Base-by-base conservation (phyloP, 1,284 basidiomycete species). In the Ustilago bromivora region DNA sequence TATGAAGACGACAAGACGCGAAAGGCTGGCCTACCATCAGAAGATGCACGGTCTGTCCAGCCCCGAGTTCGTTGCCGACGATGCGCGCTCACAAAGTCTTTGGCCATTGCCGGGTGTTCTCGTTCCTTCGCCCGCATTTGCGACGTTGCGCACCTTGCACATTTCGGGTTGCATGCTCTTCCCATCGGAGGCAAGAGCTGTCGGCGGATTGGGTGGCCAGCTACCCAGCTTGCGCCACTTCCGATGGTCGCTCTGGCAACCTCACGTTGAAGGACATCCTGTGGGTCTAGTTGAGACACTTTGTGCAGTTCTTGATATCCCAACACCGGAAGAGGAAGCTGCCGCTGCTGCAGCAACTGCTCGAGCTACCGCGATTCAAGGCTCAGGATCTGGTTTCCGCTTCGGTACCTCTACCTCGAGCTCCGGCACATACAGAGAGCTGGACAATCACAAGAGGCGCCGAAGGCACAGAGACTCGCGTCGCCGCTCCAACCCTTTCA, bases 151-250 rank as follows among this genome's bases (percentile, higher is more conserved):
- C 15, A 71, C 78, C 1, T 54, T 80, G 36, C 79, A 80, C 40
- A 79, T 80, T 32, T 76, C 79, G 34, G 79, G 79, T 11, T 78
- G 76, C 66, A 80, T 80, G 79, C 79, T 80, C 19, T 80, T 80
- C 59, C 66, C 69, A 3, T 69, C 70, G 19, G 79, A 80, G 17
- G 76, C 76, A 28, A 64, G 57, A 35, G 76, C 79, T 2, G 64
- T 80, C 4, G 76, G 74, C n/a, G 76, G 77, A 17, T 40, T 71
- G n/a, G 74, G 71, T 15, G 71, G 73, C 8, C 74, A 75, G 56
- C 54, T 80, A 36, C 79, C 79, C 9, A 73, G 52, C 32, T 49
- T 80, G 63, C 67, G 78, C 12, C 73, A 80, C 46, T 71, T 80
- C 59, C 59, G 69, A 40, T 80, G 79, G 79, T 77, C 78, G 15